phyloP scores from a whole-genome alignment of 805 yeast species.

The Candida multigemmis region DNA sequence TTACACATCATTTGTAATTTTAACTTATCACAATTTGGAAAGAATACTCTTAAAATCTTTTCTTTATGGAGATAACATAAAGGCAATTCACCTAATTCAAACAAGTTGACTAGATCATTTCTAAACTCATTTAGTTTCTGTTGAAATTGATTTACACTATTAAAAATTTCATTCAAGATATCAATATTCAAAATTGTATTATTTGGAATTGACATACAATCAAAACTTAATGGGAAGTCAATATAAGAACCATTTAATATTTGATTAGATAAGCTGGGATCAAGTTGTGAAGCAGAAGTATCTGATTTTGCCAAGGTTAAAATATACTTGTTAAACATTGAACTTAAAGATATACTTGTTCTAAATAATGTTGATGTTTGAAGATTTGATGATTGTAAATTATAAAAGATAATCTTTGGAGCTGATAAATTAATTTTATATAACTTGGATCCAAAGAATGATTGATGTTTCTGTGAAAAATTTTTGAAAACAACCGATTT shows the following conservation, averaged over 20 bases:
- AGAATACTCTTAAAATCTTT: constrained; percentile 44
- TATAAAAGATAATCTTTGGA: too few species aligned
- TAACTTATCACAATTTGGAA: constrained; percentile 59
- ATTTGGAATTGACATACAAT: constrained; percentile 17
- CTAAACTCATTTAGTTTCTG: constrained; percentile 32
- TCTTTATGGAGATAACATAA: constrained; percentile 36
- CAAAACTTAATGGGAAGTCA: constrained; percentile 20
- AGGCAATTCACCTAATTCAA: constrained; percentile 62
- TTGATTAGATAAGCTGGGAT: constrained; percentile 6
- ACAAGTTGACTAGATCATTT: constrained; percentile 32
- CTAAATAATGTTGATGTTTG: constrained; percentile 2
- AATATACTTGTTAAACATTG: neutral
- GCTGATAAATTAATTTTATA: too few species aligned
- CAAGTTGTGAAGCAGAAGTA: too few species aligned
- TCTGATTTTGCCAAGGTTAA: constrained; percentile 1
- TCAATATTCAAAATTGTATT: constrained; percentile 23
- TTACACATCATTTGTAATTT: constrained; percentile 48
- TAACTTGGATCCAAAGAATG: too few species aligned
- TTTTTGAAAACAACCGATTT: too few species aligned
- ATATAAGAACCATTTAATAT: constrained; percentile 18
- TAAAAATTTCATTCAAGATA: constrained; percentile 38
- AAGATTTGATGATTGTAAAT: too few species aligned
- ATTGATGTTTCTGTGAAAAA: too few species aligned
- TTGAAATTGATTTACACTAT: constrained; percentile 46
- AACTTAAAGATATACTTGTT: too few species aligned